A percentile compares a stretch with the other conserved stretches of the same genome.
Evolutionary conservation across 768 basidiomycete genomes (phyloP).

Genomic region (Xerocomellus amylosporus): DNA sequence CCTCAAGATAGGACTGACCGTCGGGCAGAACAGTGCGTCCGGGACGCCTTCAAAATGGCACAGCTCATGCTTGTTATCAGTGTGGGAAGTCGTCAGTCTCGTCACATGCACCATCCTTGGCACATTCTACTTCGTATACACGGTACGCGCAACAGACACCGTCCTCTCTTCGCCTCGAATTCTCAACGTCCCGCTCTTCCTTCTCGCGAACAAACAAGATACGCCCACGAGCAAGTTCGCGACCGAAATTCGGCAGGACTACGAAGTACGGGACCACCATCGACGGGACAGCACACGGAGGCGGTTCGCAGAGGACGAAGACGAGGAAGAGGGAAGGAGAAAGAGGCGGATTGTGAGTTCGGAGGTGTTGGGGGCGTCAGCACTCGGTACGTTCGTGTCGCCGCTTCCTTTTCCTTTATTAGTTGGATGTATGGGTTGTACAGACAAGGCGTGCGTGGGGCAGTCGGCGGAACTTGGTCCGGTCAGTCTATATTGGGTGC

Average conservation of each 20-base stretch:
- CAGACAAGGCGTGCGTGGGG: constrained; percentile 86
- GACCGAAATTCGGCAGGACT: constrained; percentile 86
- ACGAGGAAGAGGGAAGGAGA: constrained; percentile 42
- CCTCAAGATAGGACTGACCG: constrained; percentile 89
- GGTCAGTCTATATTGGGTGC: too few species aligned
- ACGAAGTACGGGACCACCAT: constrained; percentile 81
- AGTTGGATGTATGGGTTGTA: background rate
- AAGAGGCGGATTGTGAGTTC: constrained; percentile 67
- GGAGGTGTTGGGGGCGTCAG: constrained; percentile 89
- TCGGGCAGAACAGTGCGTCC: constrained; percentile 92
- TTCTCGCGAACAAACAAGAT: constrained; percentile 97
- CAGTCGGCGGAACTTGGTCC: too few species aligned
- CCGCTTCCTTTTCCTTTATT: background rate
- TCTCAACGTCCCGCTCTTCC: constrained; percentile 82
- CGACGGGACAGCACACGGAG: constrained; percentile 65
- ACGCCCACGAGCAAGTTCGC: constrained; percentile 75
- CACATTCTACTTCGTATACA: background rate
- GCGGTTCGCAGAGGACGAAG: constrained; percentile 48
- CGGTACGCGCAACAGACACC: constrained; percentile 56
- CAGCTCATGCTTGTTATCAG: constrained; percentile 38
- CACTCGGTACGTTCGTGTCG: constrained; percentile 65
- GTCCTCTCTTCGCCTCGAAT: constrained; percentile 90
- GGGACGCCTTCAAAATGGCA: background rate
- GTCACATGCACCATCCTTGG: constrained; percentile 25
- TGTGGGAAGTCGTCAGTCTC: constrained; percentile 92